phyloP scores from a whole-genome alignment of 371 early-diverging fungal genomes.

The Parasitella parasitica region DNA sequence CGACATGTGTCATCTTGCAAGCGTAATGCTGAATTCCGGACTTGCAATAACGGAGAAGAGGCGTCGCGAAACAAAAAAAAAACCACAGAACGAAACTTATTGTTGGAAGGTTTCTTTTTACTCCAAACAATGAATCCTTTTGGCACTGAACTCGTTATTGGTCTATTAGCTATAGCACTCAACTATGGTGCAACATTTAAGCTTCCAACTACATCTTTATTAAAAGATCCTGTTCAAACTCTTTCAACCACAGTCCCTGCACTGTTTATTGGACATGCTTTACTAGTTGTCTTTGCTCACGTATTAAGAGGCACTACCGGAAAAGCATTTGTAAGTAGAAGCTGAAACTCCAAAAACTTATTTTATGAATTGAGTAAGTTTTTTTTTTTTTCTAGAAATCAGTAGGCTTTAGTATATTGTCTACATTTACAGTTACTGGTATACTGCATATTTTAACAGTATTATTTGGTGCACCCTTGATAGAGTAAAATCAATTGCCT shows the following conservation, averaged over 20 bases:
- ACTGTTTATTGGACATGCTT: constrained; percentile 32
- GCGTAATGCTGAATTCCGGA: too few species aligned
- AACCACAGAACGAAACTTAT: too few species aligned
- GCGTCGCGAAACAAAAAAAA: too few species aligned
- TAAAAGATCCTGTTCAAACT: constrained; percentile 42
- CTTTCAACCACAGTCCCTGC: constrained; percentile 35
- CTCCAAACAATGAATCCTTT: constrained; percentile 14
- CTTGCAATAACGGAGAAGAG: too few species aligned
- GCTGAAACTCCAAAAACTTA: background rate
- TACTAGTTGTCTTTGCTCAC: constrained; percentile 22
- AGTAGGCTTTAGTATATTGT: constrained; percentile 25
- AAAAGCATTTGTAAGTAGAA: background rate
- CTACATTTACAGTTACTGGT: constrained; percentile 19
- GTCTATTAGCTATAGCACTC: constrained; percentile 19
- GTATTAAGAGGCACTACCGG: constrained; percentile 12
- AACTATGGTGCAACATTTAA: constrained; percentile 41
- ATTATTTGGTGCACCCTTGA: constrained; percentile 44
- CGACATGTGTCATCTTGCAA: too few species aligned
- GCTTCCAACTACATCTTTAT: constrained; percentile 33
- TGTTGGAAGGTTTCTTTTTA: background rate
- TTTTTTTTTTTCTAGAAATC: constrained; percentile 14
- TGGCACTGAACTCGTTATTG: constrained; percentile 13
- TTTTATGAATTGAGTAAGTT: background rate
- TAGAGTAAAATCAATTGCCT: constrained; percentile 24
- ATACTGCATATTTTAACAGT: constrained; percentile 36